Evolutionary conservation across 768 basidiomycete species (phyloP).

Genomic region (Termitomyces sp.): DNA sequence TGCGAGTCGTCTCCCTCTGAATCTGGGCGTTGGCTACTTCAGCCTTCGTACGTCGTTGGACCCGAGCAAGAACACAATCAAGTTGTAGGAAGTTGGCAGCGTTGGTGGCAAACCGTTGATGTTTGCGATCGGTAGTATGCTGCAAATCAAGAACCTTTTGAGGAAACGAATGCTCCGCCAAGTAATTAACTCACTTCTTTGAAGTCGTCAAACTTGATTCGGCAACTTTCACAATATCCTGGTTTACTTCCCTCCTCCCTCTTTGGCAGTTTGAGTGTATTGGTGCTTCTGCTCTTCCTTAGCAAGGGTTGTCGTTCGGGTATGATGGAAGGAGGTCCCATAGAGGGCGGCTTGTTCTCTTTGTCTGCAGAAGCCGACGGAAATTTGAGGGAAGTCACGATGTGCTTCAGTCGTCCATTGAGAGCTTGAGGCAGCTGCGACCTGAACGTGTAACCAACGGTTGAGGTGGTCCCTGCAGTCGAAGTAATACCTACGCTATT

Average conservation of each 20-base stretch:
- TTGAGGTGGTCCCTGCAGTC: slow-evolving; percentile 81
- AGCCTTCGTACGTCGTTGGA: slow-evolving; percentile 37
- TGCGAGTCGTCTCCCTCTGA: slow-evolving; percentile 14
- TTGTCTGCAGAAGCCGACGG: slow-evolving; percentile 20
- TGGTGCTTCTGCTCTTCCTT: slow-evolving; percentile 77
- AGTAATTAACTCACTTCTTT: slow-evolving; percentile 48
- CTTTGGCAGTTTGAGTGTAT: slow-evolving; percentile 66
- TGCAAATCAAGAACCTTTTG: slow-evolving; percentile 21
- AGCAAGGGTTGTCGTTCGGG: slow-evolving; percentile 49
- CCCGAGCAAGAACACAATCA: slow-evolving; percentile 65
- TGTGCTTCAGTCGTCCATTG: slow-evolving; percentile 53
- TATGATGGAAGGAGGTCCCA: slow-evolving; percentile 66
- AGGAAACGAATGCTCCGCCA: neutral
- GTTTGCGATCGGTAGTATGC: slow-evolving; percentile 66
- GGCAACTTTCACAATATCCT: slow-evolving; percentile 97
- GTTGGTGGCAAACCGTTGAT: slow-evolving; percentile 78
- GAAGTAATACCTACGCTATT: slow-evolving; percentile 94
- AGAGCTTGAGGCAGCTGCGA: slow-evolving; percentile 48
- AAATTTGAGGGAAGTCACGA: slow-evolving; percentile 60
- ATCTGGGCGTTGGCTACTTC: slow-evolving; percentile 24
- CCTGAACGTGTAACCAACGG: slow-evolving; percentile 39
- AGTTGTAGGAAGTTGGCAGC: slow-evolving; percentile 73
- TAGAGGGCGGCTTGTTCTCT: slow-evolving; percentile 30
- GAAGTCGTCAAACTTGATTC: slow-evolving; percentile 86
- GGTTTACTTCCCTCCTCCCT: slow-evolving; percentile 87